Conservation (phyloP, 495 filamentous ascomycete species). For the Oleoguttula mirabilis region DNA sequence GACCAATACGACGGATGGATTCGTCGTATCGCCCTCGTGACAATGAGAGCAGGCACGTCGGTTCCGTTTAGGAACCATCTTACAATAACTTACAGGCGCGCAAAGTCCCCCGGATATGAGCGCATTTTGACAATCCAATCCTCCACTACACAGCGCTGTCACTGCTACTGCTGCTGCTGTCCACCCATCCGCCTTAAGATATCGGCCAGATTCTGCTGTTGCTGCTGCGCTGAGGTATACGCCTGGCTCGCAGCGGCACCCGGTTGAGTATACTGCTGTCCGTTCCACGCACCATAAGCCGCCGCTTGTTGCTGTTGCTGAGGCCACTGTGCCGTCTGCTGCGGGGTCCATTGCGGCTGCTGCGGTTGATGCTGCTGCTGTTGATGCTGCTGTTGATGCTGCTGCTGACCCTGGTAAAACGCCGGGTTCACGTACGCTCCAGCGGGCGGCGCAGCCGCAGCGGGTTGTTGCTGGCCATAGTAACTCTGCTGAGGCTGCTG, state of each 20-base stretch:
- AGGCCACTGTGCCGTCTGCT: background rate
- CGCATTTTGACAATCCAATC: too few relatives aligned
- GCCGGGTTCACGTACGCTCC: constrained; percentile 2
- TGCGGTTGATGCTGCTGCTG: constrained; percentile 11
- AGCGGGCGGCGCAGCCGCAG: background rate
- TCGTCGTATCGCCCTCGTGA: too few relatives aligned
- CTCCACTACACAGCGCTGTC: too few relatives aligned
- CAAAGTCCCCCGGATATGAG: too few relatives aligned
- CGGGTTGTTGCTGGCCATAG: constrained; percentile 1
- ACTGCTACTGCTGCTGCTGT: background rate
- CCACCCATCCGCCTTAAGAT: constrained; percentile 11
- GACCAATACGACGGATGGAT: too few relatives aligned
- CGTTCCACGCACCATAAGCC: background rate
- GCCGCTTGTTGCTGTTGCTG: too few relatives aligned
- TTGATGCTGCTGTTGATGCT: constrained; percentile 3
- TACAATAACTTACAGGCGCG: too few relatives aligned
- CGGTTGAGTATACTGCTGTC: background rate
- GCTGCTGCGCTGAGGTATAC: background rate
- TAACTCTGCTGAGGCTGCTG: constrained; percentile 5
- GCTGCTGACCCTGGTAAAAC: constrained; percentile 9
- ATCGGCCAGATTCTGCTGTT: constrained; percentile 11
- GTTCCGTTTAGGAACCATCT: too few relatives aligned
- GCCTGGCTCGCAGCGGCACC: background rate
- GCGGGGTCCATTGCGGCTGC: background rate
- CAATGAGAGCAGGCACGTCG: too few relatives aligned